phyloP scores from a whole-genome alignment of 306 rosid genomes.

The Geum urbanum region DNA sequence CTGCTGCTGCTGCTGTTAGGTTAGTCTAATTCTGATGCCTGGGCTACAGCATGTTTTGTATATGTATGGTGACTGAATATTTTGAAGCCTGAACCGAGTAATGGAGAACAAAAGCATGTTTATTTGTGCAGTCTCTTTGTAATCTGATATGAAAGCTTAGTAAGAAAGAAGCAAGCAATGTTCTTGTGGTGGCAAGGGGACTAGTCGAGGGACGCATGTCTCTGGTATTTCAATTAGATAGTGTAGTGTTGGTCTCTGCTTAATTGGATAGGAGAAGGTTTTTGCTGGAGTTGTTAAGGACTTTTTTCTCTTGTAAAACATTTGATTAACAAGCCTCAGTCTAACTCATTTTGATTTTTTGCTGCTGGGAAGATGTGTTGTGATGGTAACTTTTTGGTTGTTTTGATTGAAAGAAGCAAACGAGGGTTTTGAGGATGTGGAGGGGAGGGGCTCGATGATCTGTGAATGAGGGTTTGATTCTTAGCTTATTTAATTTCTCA shows the following conservation, averaged over 20 bases:
- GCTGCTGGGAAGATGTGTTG: too few relatives aligned
- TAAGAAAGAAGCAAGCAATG: not conserved
- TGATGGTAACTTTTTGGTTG: too few relatives aligned
- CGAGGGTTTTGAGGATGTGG: too few relatives aligned
- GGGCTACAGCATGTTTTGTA: not conserved
- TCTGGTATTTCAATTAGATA: not conserved
- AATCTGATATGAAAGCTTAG: not conserved
- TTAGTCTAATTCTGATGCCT: too few relatives aligned
- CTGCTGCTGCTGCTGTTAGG: too few relatives aligned
- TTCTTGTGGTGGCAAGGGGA: not conserved
- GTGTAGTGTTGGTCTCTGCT: not conserved
- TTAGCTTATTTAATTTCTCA: not conserved
- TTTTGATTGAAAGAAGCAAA: too few relatives aligned
- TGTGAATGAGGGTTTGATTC: too few relatives aligned
- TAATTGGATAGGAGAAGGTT: not conserved
- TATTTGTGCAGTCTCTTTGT: too few relatives aligned
- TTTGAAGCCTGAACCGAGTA: not conserved
- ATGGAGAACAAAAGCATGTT: not conserved
- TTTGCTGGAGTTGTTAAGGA: not conserved
- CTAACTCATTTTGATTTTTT: too few relatives aligned
- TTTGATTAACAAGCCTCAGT: too few relatives aligned
- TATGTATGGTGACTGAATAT: not conserved
- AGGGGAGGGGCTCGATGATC: too few relatives aligned
- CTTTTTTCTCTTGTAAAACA: not conserved
- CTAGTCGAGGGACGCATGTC: not conserved